phyloP scores from a whole-genome alignment of 768 basidiomycete species.

The Russula sp. region DNA sequence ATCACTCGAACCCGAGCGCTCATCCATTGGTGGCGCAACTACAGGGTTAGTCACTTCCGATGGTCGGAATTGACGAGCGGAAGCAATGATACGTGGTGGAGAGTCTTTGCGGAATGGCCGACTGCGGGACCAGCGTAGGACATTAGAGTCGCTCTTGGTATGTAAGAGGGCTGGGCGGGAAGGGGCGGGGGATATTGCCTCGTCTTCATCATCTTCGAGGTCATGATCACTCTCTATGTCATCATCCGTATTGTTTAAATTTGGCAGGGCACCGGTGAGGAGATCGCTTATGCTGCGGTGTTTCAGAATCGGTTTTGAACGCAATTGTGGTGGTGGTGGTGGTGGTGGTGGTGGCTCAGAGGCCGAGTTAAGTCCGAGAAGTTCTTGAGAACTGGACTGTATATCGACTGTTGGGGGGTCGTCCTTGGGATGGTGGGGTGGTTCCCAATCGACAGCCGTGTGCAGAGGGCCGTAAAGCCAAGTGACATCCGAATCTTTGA shows the following conservation, averaged over 20 bases:
- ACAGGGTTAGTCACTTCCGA: conserved; percentile 29
- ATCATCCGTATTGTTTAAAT: conserved; percentile 60
- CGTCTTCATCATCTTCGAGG: conserved; percentile 12
- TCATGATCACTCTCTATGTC: conserved; percentile 32
- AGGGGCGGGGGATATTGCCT: conserved; percentile 7
- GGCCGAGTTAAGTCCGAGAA: conserved; percentile 48
- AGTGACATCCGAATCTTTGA: conserved; percentile 98
- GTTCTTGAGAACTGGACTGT: conserved; percentile 46
- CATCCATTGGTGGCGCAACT: conserved; percentile 19
- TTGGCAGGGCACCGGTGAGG: conserved; percentile 69
- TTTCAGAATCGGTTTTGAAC: conserved; percentile 89
- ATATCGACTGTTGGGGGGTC: conserved; percentile 41
- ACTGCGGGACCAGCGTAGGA: conserved; percentile 49
- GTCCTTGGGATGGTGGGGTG: conserved; percentile 55
- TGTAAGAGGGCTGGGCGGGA: conserved; percentile 64
- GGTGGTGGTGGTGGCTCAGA: too few relatives aligned
- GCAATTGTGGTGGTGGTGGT: conserved; percentile 31
- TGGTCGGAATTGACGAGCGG: conserved; percentile 24
- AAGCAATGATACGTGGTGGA: conserved; percentile 59
- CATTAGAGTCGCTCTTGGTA: conserved; percentile 87
- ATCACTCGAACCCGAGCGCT: conserved; percentile 34
- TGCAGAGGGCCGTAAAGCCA: conserved; percentile 98
- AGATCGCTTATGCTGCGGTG: conserved; percentile 90
- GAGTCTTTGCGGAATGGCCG: conserved; percentile 56
- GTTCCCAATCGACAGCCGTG: conserved; percentile 83